Base-by-base conservation (phyloP, 2,329 filamentous ascomycete species). In the Trichoderma polysporum region DNA sequence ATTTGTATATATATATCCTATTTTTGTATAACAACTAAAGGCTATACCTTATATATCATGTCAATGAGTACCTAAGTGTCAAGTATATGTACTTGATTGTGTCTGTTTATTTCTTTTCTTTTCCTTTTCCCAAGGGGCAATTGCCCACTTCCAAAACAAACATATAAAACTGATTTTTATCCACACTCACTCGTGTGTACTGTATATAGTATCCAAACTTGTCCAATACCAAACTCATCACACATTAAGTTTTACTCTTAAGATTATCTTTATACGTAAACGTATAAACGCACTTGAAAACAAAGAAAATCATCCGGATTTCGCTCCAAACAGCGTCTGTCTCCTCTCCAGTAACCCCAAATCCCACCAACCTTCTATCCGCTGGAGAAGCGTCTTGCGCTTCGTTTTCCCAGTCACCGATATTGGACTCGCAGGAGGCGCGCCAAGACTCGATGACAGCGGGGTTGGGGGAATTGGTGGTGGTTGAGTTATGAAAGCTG, bases 331-430 rank as follows among this genome's bases (percentile, higher is more conserved):
- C 53, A 77, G 66, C 8, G 76, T 79, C 70, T 77, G 76, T 67
- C 82, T 78, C 74, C 76, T 82, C 29, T 84, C 82, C 63, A 85
- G 69, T 64, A 86, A 72, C 4, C 79, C 82, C 64, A 86, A 74
- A 74, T 86, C 84, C 84, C 84, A 86, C 84, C 84, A 86, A 5
- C 84, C 84, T 49, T 85, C 83, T 31, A 86, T 77, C 22, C 80
- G 75, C 45, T 81, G 77, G 68, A 84, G 75, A 25, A 86, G 74
- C 1, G 83, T 85, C 76, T 76, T 83, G 8, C 83, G 78, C 70
- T 77, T 79, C 33, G 78, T 77, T 63, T 76, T 78, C 2, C 64
- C 31, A 10, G 68, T 71, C 64, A 69, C 70, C 50, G 39, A 41
- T 33, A 70, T 60, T 27, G 72, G 66, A 29, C 67, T 66, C 39